phyloP scores from a whole-genome alignment of 2,329 filamentous ascomycete genomes.

The Thelonectria olida region DNA sequence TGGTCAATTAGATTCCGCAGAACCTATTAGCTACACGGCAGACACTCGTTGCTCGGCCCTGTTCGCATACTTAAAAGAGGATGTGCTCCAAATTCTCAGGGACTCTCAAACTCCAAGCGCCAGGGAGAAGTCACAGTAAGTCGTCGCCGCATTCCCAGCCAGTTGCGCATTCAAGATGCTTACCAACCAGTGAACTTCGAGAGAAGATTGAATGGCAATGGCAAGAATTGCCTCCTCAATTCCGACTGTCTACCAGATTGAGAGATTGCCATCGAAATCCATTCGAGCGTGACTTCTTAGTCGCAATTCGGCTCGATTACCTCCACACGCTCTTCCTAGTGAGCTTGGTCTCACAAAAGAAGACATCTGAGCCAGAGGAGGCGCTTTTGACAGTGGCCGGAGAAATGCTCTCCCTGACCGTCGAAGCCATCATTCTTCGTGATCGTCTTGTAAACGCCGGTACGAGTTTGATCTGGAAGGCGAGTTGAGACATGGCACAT shows the following conservation, averaged over 20 bases:
- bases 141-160: neutral
- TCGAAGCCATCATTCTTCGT: conserved; percentile 26
- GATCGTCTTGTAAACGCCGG: conserved; percentile 26
- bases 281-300: conserved; percentile 23
- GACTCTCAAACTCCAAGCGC: neutral
- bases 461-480: conserved; percentile 28
- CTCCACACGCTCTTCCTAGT: conserved; percentile 24
- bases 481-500: neutral
- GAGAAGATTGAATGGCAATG: conserved; percentile 20
- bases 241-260: conserved; percentile 11
- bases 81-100: conserved; percentile 19
- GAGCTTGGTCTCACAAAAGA: neutral
- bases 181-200: conserved; percentile 10
- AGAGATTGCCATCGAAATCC: conserved; percentile 11
- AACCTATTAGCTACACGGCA: conserved; percentile 20
- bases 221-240: conserved; percentile 19
- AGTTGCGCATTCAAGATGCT: neutral
- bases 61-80: conserved; percentile 27
- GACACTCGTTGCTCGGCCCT: conserved; percentile 23
- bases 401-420: conserved; percentile 25
- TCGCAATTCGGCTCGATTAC: conserved; percentile 23
- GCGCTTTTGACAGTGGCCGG: conserved; percentile 11
- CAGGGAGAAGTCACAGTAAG: neutral
- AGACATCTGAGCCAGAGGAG: conserved; percentile 16
- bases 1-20: neutral